Evolutionary conservation across 2,329 filamentous ascomycete genomes (phyloP).

Genomic region (Cladophialophora immunda): DNA sequence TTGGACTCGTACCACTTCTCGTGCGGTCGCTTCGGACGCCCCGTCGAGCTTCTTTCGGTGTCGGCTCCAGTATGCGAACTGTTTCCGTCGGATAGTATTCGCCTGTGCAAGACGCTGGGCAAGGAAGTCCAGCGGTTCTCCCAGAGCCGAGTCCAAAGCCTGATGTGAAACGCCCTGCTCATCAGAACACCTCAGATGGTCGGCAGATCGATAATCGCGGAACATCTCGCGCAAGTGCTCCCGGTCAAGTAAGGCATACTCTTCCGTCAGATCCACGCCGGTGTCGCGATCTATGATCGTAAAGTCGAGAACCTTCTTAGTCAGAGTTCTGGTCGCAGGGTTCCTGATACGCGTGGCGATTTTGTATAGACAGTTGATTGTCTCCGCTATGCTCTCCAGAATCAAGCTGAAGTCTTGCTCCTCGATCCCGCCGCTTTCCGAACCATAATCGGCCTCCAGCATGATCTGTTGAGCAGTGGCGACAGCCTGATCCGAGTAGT

Average conservation of each 20-base stretch:
- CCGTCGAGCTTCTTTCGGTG: constrained; percentile 25
- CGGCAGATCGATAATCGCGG: constrained; percentile 8
- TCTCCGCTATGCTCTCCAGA: constrained; percentile 20
- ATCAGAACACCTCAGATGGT: background rate
- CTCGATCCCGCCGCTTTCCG: background rate
- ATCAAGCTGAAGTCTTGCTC: constrained; percentile 10
- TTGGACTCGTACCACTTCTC: background rate
- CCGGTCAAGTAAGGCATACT: constrained; percentile 19
- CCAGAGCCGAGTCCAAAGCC: background rate
- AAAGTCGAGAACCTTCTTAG: constrained; percentile 26
- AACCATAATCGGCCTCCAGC: constrained; percentile 1
- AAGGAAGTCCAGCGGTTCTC: constrained; percentile 18
- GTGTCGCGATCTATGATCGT: constrained; percentile 18
- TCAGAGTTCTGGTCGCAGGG: constrained; percentile 25
- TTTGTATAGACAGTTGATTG: constrained; percentile 30
- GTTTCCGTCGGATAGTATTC: constrained; percentile 31
- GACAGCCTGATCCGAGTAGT: background rate
- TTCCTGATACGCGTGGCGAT: constrained; percentile 33
- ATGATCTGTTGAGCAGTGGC: background rate
- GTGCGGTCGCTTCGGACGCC: background rate
- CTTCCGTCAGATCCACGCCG: constrained; percentile 28
- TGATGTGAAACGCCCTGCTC: background rate
- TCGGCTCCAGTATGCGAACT: constrained; percentile 32
- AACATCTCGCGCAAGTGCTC: constrained; percentile 24
- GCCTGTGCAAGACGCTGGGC: constrained; percentile 31